phyloP scores from a whole-genome alignment of 192 early-diverging fungal genomes.

The Lunasporangiospora selenospora region DNA sequence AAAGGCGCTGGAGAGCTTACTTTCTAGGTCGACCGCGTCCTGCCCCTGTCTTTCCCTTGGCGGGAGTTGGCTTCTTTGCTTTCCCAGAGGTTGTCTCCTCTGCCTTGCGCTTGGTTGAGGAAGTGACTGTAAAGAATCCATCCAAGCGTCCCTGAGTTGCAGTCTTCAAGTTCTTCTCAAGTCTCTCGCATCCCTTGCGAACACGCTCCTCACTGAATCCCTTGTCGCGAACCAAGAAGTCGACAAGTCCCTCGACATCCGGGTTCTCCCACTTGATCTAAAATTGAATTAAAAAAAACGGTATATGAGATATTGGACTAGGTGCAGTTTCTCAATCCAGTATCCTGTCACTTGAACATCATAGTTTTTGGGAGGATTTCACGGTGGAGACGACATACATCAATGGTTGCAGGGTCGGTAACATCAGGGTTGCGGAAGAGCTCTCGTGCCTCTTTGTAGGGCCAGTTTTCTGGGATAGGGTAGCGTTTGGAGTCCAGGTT shows the following conservation, averaged over 20 bases:
- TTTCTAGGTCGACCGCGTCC: conserved; percentile 41
- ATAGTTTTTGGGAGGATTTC: neutral
- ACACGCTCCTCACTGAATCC: conserved; percentile 96
- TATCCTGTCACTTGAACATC: neutral
- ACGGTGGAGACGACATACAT: conserved; percentile 56
- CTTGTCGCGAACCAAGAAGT: conserved; percentile 94
- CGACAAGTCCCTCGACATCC: conserved; percentile 82
- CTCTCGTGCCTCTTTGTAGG: conserved; percentile 86
- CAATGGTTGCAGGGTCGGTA: conserved; percentile 65
- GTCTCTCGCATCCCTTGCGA: conserved; percentile 77
- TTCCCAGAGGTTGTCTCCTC: conserved; percentile 14
- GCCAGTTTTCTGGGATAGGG: conserved; percentile 88
- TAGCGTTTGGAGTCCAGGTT: conserved; percentile 81
- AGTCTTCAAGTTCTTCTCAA: conserved; percentile 74
- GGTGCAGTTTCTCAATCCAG: conserved; percentile 3
- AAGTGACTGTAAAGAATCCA: conserved; percentile 81
- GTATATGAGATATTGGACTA: neutral
- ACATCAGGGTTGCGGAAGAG: conserved; percentile 88
- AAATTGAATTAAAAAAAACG: neutral
- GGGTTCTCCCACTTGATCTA: conserved; percentile 78
- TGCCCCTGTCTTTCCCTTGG: conserved; percentile 20
- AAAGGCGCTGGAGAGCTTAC: conserved; percentile 5
- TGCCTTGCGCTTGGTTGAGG: conserved; percentile 54
- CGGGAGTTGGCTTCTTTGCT: conserved; percentile 24
- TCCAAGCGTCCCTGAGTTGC: conserved; percentile 93